phyloP scores from a whole-genome alignment of 2,329 filamentous ascomycete species.

The Simplicillium aogashimaense region DNA sequence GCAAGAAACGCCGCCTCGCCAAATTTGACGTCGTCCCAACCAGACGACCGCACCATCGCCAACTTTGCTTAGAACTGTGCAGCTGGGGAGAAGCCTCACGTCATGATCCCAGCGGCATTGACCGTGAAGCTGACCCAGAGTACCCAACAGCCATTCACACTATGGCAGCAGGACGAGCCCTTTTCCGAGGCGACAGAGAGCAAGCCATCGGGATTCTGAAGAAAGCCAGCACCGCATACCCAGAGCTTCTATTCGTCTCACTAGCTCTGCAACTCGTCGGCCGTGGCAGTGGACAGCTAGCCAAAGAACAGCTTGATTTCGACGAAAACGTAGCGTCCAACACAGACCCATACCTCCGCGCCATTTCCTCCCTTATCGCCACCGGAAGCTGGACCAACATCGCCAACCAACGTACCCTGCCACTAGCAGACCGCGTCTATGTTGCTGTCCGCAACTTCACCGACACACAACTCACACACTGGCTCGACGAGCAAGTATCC shows the following conservation, averaged over 20 bases:
- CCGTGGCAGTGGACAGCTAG: constrained; percentile 32
- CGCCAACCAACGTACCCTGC: constrained; percentile 61
- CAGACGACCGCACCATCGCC: constrained; percentile 57
- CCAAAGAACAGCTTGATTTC: constrained; percentile 44
- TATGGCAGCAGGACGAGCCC: constrained; percentile 64
- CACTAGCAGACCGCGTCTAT: constrained; percentile 63
- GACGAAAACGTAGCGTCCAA: constrained; percentile 51
- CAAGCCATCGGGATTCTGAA: constrained; percentile 63
- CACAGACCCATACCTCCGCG: constrained; percentile 69
- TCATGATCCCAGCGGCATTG: constrained; percentile 31
- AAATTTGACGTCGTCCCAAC: constrained; percentile 55
- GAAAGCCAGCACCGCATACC: constrained; percentile 50
- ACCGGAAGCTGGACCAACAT: constrained; percentile 69
- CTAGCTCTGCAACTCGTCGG: constrained; percentile 55
- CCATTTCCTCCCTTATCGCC: constrained; percentile 68
- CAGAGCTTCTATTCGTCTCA: constrained; percentile 59
- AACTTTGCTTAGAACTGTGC: constrained; percentile 67
- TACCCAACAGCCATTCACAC: constrained; percentile 51
- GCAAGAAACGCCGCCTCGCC: constrained; percentile 50
- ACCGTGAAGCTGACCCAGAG: constrained; percentile 31
- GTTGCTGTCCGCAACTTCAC: constrained; percentile 60
- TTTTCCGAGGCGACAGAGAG: constrained; percentile 62
- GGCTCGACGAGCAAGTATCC: constrained; percentile 56
- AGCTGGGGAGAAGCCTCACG: constrained; percentile 54
- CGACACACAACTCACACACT: constrained; percentile 52